A percentile compares a stretch with the other conserved stretches of the same genome.
These are phyloP conservation scores for Myriangium duriaei DNA, from an alignment of 2,329 filamentous ascomycete genomes.

Conservation along the genomic window DNA sequence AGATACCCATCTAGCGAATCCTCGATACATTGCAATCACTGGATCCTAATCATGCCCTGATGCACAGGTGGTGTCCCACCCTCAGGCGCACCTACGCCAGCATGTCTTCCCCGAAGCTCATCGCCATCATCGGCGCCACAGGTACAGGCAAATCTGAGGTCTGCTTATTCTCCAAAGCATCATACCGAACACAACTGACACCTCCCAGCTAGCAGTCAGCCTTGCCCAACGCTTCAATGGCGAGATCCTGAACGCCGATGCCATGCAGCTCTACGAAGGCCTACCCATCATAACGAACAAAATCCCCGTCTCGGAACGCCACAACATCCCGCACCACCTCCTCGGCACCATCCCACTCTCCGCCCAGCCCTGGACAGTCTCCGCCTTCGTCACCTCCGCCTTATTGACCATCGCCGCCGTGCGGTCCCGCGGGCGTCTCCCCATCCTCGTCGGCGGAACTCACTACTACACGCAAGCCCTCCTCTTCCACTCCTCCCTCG, in stretches of 20 bases:
- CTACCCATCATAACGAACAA: conserved; percentile 95
- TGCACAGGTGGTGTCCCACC: no score
- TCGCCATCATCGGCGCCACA: conserved; percentile 78
- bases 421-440: conserved; percentile 60
- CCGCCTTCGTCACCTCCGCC: conserved; percentile 61
- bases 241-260: conserved; percentile 93
- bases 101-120: conserved; percentile 30
- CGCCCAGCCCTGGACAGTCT: conserved; percentile 72
- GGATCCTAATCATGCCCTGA: no score
- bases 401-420: conserved; percentile 63
- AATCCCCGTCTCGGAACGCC: conserved; percentile 59
- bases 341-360: conserved; percentile 65
- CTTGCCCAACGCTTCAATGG: conserved; percentile 73
- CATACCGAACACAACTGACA: conserved; percentile 21
- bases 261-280: conserved; percentile 92
- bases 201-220: conserved; percentile 52
- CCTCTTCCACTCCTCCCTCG: conserved; percentile 62
- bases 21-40: no score
- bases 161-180: conserved; percentile 18
- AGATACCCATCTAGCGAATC: no score
- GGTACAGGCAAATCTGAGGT: conserved; percentile 91
- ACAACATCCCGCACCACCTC: conserved; percentile 76
- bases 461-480: conserved; percentile 91
- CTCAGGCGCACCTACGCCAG: not conserved
- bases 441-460: conserved; percentile 85